phyloP scores from a whole-genome alignment of 768 basidiomycete genomes.

The Rhizopogon vulgaris region DNA sequence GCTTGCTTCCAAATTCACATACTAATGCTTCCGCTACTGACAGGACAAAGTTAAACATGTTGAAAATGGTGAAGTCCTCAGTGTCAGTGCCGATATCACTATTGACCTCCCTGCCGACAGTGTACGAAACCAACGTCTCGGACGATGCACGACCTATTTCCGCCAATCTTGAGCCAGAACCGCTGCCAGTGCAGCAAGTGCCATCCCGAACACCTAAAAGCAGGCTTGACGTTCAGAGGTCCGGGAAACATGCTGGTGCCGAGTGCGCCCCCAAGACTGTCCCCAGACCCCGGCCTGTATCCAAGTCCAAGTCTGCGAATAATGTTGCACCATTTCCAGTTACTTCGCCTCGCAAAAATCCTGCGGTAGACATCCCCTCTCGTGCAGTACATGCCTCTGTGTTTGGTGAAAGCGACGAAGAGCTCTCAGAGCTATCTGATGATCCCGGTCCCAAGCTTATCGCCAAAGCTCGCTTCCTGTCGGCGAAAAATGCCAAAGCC shows the following conservation, averaged over 20 bases:
- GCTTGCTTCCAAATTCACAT: background rate
- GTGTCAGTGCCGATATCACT: background rate
- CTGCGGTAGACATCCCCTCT: background rate
- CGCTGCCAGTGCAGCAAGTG: background rate
- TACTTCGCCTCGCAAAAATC: background rate
- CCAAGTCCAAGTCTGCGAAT: background rate
- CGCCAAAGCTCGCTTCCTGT: background rate
- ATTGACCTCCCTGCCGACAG: slow-evolving; percentile 7
- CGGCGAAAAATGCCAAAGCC: background rate
- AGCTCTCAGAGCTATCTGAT: slow-evolving; percentile 30
- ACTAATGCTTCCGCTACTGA: background rate
- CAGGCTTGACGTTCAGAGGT: background rate
- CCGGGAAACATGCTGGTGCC: background rate
- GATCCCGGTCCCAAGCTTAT: slow-evolving; percentile 9
- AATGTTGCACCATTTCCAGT: background rate
- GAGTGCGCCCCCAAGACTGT: background rate
- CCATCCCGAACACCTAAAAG: background rate
- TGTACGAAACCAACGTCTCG: slow-evolving; percentile 19
- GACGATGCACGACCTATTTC: background rate
- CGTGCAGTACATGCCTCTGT: slow-evolving; percentile 7
- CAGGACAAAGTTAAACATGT: slow-evolving; percentile 26
- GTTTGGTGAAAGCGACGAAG: slow-evolving; percentile 17
- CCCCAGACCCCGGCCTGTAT: background rate
- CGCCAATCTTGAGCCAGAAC: background rate
- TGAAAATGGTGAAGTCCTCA: slow-evolving; percentile 15